Base-by-base conservation (phyloP, 2,329 filamentous ascomycete species). In the Hypoxylon sp. region DNA sequence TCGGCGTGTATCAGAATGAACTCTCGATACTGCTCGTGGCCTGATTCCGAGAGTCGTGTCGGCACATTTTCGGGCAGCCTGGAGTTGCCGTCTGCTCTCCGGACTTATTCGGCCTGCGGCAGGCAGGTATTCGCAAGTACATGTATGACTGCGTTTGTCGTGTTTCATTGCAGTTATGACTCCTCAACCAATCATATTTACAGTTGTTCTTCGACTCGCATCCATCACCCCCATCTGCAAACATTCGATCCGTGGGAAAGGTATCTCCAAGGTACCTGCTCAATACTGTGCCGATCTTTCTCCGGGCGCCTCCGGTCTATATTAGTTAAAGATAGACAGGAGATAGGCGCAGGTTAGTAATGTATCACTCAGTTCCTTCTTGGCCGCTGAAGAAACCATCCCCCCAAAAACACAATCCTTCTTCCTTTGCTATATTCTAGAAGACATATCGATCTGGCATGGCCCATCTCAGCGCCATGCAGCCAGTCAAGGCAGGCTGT, bases 151-250 rank as follows among this genome's bases (percentile, higher is more conserved):
- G 30, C 26, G 28, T 18, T n/a, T 57, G 18, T 53, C 59, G 58
- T 28, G 51, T 55, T 55, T 61, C 61, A 62, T 52, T 56, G 38
- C 49, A 54, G 49, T 52, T 20, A 30, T 33, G 11, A 36, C 6
- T 20, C 24, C n/a, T 48, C 32, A 56, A 3, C 62, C 66, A 66
- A 68, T 68, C 46, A 32, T 24, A 16, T 52, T 33, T 49, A 55
- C 48, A 61, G 51, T 46, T 63, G 16, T 24, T 58, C 42, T 56
- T 52, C 30, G 14, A 18, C 51, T 55, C 46, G 40, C 59, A 57
- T 59, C 24, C 22, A 58, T 68, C 63, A 45, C 58, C 55, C 55
- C 48, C 51, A 66, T 68, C 59, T 68, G n/a, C 66, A 68, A 65
- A 66, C 62, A 55, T 59, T 59, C 59, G 42, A 65, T 54, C 49